Evolutionary conservation across 2,329 filamentous ascomycete species (phyloP), one percentile per base, ranked within the genome.

Genomic region (Aspergillus puulaauensis): DNA sequence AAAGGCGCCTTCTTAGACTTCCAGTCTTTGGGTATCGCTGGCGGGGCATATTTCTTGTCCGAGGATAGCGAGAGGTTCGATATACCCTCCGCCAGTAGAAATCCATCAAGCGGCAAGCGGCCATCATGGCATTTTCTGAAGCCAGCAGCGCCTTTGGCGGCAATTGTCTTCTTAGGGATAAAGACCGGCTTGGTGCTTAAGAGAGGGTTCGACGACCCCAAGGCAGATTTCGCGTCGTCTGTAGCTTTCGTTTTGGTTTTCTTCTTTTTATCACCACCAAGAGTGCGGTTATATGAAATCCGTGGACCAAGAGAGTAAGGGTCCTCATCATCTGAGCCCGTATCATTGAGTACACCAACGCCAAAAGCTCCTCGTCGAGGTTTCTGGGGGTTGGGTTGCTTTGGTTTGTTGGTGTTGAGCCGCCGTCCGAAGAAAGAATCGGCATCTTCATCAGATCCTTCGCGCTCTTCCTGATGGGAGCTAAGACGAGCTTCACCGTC

Each of bases 311-410:
- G 88, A 57, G 93, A 90, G 70, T 96, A 98, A 0, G 91, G 90
- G 68, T 97, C 93, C 67, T 98, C 95, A 46, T 97, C 93, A 64
- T 98, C 95, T 4, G 93, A 97, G 11, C 92, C 93, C 19, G 88
- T 95, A 64, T 97, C 93, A 67, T 98, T 97, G 46, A 98, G 76
- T 2, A 97, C 82, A 0, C 93, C 93, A 14, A 96, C 88, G 0
- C 93, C 93, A 62, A 98, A 91, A 0, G 90, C 91, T 3, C 89
- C 85, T 52, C 82, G 82, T 2, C 67, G 70, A 58, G 79, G 78
- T 66, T 73, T 75, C 68, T 87, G 89, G 56, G 85, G 84, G 53
- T 80, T 82, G 23, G 71, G 58, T 58, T 66, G 65, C 52, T 79
- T 80, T 37, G 70, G 57, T 58, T 77, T 78, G 23, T 66, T 61